phyloP scores from a whole-genome alignment of 192 early-diverging fungal genomes.

The Gonapodya sp. region DNA sequence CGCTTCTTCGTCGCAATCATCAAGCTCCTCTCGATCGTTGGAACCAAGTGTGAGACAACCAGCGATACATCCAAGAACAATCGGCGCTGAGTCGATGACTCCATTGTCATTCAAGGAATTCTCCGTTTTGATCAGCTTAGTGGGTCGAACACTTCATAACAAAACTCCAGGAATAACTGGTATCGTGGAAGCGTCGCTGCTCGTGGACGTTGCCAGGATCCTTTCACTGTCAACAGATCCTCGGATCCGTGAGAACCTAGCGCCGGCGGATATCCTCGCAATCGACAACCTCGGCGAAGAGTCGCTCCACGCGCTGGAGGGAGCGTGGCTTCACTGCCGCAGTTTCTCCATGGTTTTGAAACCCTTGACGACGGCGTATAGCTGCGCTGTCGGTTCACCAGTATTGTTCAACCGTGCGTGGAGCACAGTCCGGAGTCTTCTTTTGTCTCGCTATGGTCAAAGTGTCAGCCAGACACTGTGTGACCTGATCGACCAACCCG shows the following conservation, averaged over 20 bases:
- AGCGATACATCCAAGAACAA: too few relatives aligned
- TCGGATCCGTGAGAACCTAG: background rate
- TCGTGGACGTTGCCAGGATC: conserved; percentile 37
- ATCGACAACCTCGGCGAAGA: background rate
- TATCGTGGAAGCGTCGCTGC: conserved; percentile 15
- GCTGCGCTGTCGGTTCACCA: background rate
- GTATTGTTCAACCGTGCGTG: conserved; percentile 22
- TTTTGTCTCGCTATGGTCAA: conserved; percentile 53
- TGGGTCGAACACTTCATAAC: background rate
- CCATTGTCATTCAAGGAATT: background rate
- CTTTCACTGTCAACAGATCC: conserved; percentile 29
- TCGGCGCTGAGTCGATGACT: background rate
- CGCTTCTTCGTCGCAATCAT: background rate
- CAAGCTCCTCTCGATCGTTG: too few relatives aligned
- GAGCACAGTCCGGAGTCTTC: conserved; percentile 51
- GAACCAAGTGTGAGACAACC: too few relatives aligned
- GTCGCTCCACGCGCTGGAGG: conserved; percentile 4
- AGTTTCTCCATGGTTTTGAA: conserved; percentile 2
- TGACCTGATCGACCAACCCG: conserved; percentile 29
- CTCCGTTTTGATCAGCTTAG: background rate
- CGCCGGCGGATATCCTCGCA: conserved; percentile 10
- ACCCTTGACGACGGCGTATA: background rate
- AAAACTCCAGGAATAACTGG: background rate
- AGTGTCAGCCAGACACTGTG: conserved; percentile 44
- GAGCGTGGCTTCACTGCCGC: background rate